A percentile compares a stretch with the other conserved stretches of the same genome.
phyloP scores from a whole-genome alignment of 768 basidiomycete species.

The Amanita phalloides region DNA sequence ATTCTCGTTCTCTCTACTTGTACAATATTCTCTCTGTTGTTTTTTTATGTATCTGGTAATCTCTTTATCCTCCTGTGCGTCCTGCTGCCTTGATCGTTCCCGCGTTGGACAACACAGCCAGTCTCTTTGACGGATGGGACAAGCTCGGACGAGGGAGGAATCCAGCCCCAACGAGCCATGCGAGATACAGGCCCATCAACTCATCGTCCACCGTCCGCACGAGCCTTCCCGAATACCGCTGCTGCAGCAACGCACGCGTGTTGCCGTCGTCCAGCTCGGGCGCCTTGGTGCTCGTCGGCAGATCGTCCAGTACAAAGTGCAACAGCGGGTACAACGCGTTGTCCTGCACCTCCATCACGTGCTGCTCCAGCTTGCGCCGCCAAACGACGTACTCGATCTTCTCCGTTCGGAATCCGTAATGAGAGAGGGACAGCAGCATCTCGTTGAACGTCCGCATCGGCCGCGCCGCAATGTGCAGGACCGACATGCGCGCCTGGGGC shows the following conservation, averaged over 20 bases:
- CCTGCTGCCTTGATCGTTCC: conserved; percentile 53
- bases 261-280: conserved; percentile 85
- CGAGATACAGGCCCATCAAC: conserved; percentile 79
- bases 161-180: conserved; percentile 82
- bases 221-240: conserved; percentile 23
- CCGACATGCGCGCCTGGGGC: conserved; percentile 34
- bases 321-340: conserved; percentile 96
- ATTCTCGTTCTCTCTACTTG: no score
- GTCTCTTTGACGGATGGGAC: conserved; percentile 23
- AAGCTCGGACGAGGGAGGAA: conserved; percentile 59
- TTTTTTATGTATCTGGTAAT: no score
- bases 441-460: conserved; percentile 87
- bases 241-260: conserved; percentile 49
- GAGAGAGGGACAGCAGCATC: conserved; percentile 59
- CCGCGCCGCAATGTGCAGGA: conserved; percentile 77
- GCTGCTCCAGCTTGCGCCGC: conserved; percentile 87
- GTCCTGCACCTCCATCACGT: conserved; percentile 90
- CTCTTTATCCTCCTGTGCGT: conserved; percentile 41
- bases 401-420: conserved; percentile 72
- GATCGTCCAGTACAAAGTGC: conserved; percentile 94
- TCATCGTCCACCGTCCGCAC: conserved; percentile 60
- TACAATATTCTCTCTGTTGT: no score
- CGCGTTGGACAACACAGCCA: conserved; percentile 36
- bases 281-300: conserved; percentile 93
- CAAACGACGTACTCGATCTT: conserved; percentile 86